Base-by-base conservation (phyloP, 1,284 basidiomycete genomes). In the Ceratobasidium sp. region DNA sequence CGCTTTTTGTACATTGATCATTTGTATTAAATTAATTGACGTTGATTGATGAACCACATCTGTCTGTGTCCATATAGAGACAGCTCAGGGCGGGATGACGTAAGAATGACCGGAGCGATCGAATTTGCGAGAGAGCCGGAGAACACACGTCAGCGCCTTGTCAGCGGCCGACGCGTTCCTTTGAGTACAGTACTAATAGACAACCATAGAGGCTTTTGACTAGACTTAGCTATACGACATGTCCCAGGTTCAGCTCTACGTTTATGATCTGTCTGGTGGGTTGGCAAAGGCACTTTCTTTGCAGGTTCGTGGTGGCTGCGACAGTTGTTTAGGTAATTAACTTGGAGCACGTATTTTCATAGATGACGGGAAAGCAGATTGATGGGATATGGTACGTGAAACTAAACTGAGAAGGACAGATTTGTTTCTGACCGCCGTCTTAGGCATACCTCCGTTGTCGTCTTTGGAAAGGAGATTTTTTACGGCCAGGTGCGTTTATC, bases 371-470 rank as follows among this genome's bases (percentile, higher is more conserved):
- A 1, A 88, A 87, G 66, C 93, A 95, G 80, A 93, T 96, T 71
- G 92, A 96, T 76, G 94, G 94, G 0, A 89, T 96, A 70, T 96
- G 94, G 94, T 93, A 72, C 75, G 87, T 82, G 38, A 30, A 23
- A 18, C 1, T 1, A 38, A 18, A 28, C 61, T 23, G 4, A 46
- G 26, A 13, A 16, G 11, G 26, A 28, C 7, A 49, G 46, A 16
- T 54, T 43, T 18, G 32, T 11, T 70, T 18, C 61, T 43, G 35
- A 26, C 26, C 14, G 28, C 41, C 21, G 47, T 18, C 73, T 5
- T 76, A 93, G 91, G 92, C 94, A 98, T 82, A 96, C 95, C 0
- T 94, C 91, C 26, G 87, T 98, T 35, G 94, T 98, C 54, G 91
- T 91, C 0, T 96, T 89, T 80, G 89, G 89, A 2, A 89, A 89